Percentiles rank a stretch among this genome's conserved stretches.
Conservation (phyloP, 2,329 filamentous ascomycete species). For the Penicillium sp. region DNA sequence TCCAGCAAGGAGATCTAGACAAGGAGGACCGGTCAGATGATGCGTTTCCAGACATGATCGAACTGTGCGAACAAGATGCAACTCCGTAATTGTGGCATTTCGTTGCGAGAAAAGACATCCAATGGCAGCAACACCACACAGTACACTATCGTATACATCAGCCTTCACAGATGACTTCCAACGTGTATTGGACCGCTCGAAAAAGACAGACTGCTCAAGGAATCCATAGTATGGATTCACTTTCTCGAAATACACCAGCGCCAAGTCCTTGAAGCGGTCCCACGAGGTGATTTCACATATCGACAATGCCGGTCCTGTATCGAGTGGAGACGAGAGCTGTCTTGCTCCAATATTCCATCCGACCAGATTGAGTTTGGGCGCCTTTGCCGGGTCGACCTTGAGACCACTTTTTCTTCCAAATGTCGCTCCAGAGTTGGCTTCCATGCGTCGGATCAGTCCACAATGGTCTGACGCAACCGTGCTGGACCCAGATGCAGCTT, state of each 20-base stretch:
- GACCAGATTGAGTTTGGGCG: slow-evolving; percentile 51
- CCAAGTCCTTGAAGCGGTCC: slow-evolving; percentile 45
- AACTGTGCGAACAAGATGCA: slow-evolving; percentile 46
- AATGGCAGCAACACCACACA: slow-evolving; percentile 52
- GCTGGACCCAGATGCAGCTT: neutral
- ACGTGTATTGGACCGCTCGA: slow-evolving; percentile 19
- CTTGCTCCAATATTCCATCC: slow-evolving; percentile 50
- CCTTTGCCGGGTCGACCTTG: slow-evolving; percentile 50
- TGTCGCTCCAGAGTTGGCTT: slow-evolving; percentile 54
- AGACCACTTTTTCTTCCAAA: slow-evolving; percentile 52
- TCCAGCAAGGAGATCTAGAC: slow-evolving; percentile 26
- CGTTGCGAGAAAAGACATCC: slow-evolving; percentile 49
- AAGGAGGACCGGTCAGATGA: slow-evolving; percentile 17
- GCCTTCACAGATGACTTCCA: slow-evolving; percentile 20
- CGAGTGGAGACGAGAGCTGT: slow-evolving; percentile 18
- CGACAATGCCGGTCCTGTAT: slow-evolving; percentile 13
- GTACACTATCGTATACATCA: slow-evolving; percentile 43
- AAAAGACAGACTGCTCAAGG: slow-evolving; percentile 28
- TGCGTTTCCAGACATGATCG: slow-evolving; percentile 41
- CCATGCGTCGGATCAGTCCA: slow-evolving; percentile 35
- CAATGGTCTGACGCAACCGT: slow-evolving; percentile 4
- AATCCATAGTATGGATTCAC: slow-evolving; percentile 53
- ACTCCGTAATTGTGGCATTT: slow-evolving; percentile 41
- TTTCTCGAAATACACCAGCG: slow-evolving; percentile 49
- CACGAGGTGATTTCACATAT: slow-evolving; percentile 47